Evolutionary conservation across 1,139 yeast genomes (phyloP).

Genomic region (Blastobotrys aristatus): DNA sequence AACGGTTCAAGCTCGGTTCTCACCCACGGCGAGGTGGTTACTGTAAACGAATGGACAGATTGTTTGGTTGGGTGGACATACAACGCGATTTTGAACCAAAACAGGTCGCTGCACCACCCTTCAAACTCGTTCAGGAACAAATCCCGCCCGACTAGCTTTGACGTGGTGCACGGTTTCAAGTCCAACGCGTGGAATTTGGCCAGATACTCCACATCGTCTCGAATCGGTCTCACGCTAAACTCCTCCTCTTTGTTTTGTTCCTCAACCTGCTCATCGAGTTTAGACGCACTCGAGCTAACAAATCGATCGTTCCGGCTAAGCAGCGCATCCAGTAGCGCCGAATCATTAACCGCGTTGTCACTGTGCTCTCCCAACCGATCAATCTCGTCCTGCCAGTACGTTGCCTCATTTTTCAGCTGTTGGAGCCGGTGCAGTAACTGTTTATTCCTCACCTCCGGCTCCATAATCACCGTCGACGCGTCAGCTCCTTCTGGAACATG

Average conservation of each 20-base stretch:
- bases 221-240: slow-evolving; percentile 4
- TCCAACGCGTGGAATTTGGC: slow-evolving; percentile 22
- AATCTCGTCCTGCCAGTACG: slow-evolving; percentile 4
- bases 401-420: slow-evolving; percentile 12
- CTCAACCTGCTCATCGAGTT: background rate
- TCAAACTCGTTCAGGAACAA: slow-evolving; percentile 16
- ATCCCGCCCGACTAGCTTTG: slow-evolving; percentile 13
- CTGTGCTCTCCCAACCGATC: background rate
- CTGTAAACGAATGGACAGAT: slow-evolving; percentile 16
- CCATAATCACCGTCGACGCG: slow-evolving; percentile 4
- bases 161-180: slow-evolving; percentile 14
- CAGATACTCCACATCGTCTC: slow-evolving; percentile 12
- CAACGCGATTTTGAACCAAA: slow-evolving; percentile 19
- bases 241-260: slow-evolving; percentile 6
- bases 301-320: slow-evolving; percentile 4
- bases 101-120: slow-evolving; percentile 19
- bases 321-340: slow-evolving; percentile 3
- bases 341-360: background rate
- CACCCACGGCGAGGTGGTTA: slow-evolving; percentile 22
- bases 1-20: slow-evolving; percentile 20
- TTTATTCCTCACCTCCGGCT: background rate
- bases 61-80: slow-evolving; percentile 18
- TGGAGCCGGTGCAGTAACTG: slow-evolving; percentile 10
- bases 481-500: background rate
- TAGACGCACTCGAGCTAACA: background rate